A percentile compares a stretch with the other conserved stretches of the same genome.
These are phyloP conservation scores for Fonsecaea multimorphosa DNA, from an alignment of 2,329 filamentous ascomycete species.

Conservation along the genomic window DNA sequence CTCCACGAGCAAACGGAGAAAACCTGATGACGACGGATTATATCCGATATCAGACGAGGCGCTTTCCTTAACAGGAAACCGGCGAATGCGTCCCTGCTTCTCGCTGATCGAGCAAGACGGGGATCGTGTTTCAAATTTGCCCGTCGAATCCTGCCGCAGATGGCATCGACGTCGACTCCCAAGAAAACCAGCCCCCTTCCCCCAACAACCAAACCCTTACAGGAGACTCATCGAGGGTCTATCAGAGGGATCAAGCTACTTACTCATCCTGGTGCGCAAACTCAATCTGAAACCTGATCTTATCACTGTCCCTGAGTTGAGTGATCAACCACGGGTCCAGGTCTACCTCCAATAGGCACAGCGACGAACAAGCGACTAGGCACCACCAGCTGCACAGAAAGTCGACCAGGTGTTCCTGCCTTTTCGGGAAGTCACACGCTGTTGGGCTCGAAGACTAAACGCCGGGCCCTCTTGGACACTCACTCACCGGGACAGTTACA, in stretches of 20 bases:
- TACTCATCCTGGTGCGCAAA: constrained; percentile 1
- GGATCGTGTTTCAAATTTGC: not conserved
- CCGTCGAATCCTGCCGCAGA: not conserved
- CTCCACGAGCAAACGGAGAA: not conserved
- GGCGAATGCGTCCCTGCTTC: not conserved
- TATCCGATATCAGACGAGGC: not conserved
- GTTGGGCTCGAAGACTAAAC: not conserved
- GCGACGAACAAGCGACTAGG: not conserved
- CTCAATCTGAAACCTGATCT: not conserved
- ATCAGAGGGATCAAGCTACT: not conserved
- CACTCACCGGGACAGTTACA: not conserved
- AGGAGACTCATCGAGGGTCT: not conserved
- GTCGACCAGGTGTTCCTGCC: not conserved
- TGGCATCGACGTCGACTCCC: not conserved
- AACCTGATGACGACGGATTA: not conserved
- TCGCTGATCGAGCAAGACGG: not conserved
- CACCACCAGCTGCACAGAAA: not conserved
- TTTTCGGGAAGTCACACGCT: not conserved
- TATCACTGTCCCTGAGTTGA: not conserved
- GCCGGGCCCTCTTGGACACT: not conserved
- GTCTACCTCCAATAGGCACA: not conserved
- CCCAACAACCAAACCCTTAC: not conserved
- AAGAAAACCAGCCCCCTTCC: not conserved
- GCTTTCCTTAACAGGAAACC: not conserved
- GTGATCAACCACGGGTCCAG: not conserved